Evolutionary conservation across 441 rosid genomes (phyloP).

Genomic region (Euphorbia corollata): DNA sequence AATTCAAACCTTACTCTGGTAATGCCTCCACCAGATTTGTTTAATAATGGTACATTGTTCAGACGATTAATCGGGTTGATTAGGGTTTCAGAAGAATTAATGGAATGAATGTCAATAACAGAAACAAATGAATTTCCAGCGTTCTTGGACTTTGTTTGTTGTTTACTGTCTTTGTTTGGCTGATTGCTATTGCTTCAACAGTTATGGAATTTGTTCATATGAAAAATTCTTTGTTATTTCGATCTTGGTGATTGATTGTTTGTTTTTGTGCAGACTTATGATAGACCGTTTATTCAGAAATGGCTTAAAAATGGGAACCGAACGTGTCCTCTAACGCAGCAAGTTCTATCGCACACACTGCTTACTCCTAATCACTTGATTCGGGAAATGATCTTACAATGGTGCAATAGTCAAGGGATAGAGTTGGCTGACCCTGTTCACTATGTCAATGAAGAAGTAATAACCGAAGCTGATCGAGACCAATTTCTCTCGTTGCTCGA

Average conservation of each 20-base stretch:
- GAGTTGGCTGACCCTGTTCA: conserved; percentile 35
- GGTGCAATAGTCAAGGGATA: conserved; percentile 65
- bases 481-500: conserved; percentile 53
- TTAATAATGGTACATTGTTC: background rate
- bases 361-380: conserved; percentile 67
- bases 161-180: background rate
- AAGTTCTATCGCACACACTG: conserved; percentile 64
- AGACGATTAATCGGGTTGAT: background rate
- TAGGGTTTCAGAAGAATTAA: background rate
- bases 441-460: conserved; percentile 42
- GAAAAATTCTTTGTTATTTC: background rate
- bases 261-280: conserved; percentile 63
- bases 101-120: background rate
- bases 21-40: background rate
- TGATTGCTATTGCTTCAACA: background rate
- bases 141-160: background rate
- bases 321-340: conserved; percentile 77
- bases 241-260: conserved; percentile 13
- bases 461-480: conserved; percentile 52
- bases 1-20: background rate
- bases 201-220: background rate
- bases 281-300: conserved; percentile 64
- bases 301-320: conserved; percentile 78
- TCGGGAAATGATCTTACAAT: conserved; percentile 67
- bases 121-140: background rate